Conservation (phyloP, 345 rosid genomes). For the Acer yangbiense region DNA sequence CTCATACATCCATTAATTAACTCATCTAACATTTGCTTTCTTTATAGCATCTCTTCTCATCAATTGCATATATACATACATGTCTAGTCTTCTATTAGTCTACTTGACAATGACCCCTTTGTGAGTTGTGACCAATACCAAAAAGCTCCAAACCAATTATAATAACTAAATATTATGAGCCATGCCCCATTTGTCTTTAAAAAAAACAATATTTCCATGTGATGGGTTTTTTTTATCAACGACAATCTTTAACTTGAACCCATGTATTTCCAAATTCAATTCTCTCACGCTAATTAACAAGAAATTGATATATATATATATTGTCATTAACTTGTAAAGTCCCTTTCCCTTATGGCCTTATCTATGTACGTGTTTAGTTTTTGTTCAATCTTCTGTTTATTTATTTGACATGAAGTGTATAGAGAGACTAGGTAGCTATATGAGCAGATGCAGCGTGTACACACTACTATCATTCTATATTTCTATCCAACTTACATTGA, state of each 20-base stretch:
- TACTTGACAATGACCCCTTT: not conserved
- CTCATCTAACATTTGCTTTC: not conserved
- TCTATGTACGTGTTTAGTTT: not conserved
- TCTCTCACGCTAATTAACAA: too few species aligned
- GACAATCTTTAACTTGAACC: too few species aligned
- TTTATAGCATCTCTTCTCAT: not conserved
- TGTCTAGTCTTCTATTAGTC: not conserved
- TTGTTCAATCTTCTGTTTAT: not conserved
- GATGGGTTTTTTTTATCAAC: not conserved
- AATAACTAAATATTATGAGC: conserved; percentile 10
- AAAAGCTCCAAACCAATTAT: not conserved
- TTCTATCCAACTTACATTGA: not conserved
- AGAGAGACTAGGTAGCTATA: not conserved
- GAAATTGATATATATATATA: too few species aligned
- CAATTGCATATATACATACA: too few species aligned
- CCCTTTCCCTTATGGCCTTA: too few species aligned
- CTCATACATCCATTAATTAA: not conserved
- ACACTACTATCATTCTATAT: too few species aligned
- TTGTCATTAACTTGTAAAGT: too few species aligned
- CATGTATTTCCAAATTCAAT: not conserved
- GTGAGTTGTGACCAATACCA: not conserved
- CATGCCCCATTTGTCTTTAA: not conserved
- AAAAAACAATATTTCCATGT: conserved; percentile 14
- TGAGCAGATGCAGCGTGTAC: conserved; percentile 5
- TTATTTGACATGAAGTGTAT: not conserved